Base-by-base conservation (phyloP, 1,284 basidiomycete species). In the Vanrija sp. region DNA sequence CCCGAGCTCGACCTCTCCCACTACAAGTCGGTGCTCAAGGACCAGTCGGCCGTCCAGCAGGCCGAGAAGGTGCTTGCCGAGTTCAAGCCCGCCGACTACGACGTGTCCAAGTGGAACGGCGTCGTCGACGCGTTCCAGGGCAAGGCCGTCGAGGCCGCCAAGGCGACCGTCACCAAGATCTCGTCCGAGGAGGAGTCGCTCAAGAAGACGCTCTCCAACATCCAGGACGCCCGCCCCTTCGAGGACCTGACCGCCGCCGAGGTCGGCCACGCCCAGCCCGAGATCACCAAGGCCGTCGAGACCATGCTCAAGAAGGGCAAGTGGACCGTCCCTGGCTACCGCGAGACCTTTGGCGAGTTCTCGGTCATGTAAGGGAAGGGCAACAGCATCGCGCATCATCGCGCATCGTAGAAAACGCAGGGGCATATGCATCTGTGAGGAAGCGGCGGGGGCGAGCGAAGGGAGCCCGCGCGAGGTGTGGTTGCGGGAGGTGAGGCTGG, bases 251-350 rank as follows among this genome's bases (percentile, higher is more conserved):
- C 92, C 50, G 91, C 86, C 62, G 86, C 89, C 69, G 96, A 99
- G 66, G 90, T 98, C 67, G 86, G 88, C 65, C 83, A 87, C 63
- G 95, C 96, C 49, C 88, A 94, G 77, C 96, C 96, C 47, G 91
- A 93, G 78, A 88, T 98, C 75, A 80, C 83, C 51, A 86, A 96
- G 79, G 86, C 91, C 47, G 91, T 97, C 66, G 92, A 98, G 81
- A 93, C 86, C 69, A 98, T 98, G 93, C 78, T 98, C 71, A 88
- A 90, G 85, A 96, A 98, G 83, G 96, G 96, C 79, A 98, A 98
- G 82, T 98, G 92, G 89, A 89, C 88, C 73, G 91, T 96, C 56
- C 92, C 93, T 69, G 91, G 91, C 83, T 79, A 79, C 76, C 70
- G 71, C 64, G 91, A 94, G 83, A 91, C 91, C 81, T 95, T 92